phyloP scores from a whole-genome alignment of 2,329 filamentous ascomycete species.

The Pseudogymnoascus verrucosus region DNA sequence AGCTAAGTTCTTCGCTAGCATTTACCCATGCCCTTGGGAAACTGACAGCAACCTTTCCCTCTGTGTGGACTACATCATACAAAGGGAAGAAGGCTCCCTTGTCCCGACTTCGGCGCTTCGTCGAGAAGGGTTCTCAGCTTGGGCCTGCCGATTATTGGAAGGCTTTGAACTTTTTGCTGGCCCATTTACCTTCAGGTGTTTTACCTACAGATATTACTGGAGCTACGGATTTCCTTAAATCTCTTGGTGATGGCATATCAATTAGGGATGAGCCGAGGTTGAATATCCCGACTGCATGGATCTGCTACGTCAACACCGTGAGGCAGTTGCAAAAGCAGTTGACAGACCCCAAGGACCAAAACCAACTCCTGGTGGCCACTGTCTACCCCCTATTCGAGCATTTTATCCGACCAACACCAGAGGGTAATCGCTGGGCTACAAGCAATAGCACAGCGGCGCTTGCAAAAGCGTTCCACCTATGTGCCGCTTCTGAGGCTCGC shows the following conservation, averaged over 20 bases:
- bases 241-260: conserved; percentile 63
- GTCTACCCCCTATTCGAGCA: conserved; percentile 48
- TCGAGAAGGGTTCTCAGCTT: conserved; percentile 80
- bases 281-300: conserved; percentile 64
- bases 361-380: conserved; percentile 39
- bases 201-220: conserved; percentile 47
- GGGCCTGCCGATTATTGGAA: conserved; percentile 67
- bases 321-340: conserved; percentile 44
- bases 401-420: conserved; percentile 34
- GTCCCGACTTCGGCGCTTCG: conserved; percentile 57
- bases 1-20: conserved; percentile 65
- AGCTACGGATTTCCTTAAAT: conserved; percentile 53
- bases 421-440: conserved; percentile 18
- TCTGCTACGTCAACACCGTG: conserved; percentile 60
- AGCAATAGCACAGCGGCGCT: conserved; percentile 14
- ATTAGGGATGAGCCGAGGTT: conserved; percentile 65
- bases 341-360: conserved; percentile 37
- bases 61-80: conserved; percentile 62
- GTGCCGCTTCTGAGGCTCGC: conserved; percentile 37
- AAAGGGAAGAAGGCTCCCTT: conserved; percentile 46
- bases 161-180: conserved; percentile 54
- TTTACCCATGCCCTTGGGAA: conserved; percentile 58
- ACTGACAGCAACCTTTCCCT: conserved; percentile 57
- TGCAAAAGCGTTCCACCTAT: conserved; percentile 39
- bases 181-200: conserved; percentile 44